Evolutionary conservation across 2,329 filamentous ascomycete genomes (phyloP).

Genomic region (Dactylellina drechsleri): DNA sequence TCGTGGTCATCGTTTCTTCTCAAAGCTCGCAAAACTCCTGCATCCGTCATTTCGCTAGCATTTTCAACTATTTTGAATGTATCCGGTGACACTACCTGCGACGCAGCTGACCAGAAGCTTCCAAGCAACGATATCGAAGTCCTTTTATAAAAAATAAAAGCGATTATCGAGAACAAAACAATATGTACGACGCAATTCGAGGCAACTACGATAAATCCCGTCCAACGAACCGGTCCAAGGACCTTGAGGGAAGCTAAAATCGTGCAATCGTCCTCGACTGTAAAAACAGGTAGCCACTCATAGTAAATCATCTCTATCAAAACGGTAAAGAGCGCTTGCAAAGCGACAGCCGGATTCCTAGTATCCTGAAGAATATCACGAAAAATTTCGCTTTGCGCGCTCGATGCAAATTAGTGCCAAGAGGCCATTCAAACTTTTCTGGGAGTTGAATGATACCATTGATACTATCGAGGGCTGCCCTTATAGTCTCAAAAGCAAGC

Average conservation of each 20-base stretch:
- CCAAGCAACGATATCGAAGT: conserved; percentile 4
- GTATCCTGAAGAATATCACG: not conserved
- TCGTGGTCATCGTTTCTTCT: not conserved
- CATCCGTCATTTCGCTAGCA: not conserved
- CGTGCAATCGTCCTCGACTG: not conserved
- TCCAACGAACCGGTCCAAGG: not conserved
- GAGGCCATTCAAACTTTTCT: not conserved
- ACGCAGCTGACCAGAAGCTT: not conserved
- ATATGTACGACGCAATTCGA: not conserved
- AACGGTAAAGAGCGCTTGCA: conserved; percentile 4
- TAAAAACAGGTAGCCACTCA: not conserved
- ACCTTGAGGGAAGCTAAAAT: not conserved
- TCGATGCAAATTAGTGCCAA: not conserved
- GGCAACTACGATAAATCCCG: not conserved
- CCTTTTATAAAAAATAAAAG: not conserved
- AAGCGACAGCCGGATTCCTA: not conserved
- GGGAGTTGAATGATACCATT: not conserved
- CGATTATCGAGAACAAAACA: not conserved
- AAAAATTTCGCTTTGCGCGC: not conserved
- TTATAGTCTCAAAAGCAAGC: not conserved
- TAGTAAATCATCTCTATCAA: conserved; percentile 10
- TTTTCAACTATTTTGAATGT: conserved; percentile 1
- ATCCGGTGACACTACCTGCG: conserved; percentile 6
- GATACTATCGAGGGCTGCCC: not conserved
- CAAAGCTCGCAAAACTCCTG: not conserved